These are phyloP conservation scores for Akanthomyces lecanii DNA, from an alignment of 2,329 filamentous ascomycete species.

Conservation along the genomic window DNA sequence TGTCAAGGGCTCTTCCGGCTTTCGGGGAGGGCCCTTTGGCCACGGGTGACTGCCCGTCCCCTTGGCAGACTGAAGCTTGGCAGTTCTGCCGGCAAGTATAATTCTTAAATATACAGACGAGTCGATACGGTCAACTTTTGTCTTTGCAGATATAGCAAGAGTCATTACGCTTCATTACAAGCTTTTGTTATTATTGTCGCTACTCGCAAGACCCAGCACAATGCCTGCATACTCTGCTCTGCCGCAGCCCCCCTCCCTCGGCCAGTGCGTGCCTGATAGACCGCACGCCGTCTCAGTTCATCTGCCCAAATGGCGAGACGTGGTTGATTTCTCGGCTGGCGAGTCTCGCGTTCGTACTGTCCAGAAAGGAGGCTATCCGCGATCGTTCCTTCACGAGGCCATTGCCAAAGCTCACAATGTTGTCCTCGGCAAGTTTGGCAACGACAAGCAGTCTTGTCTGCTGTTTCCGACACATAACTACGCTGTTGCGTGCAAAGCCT, in stretches of 20 bases:
- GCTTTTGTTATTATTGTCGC: not conserved
- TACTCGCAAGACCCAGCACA: not conserved
- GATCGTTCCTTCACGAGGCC: slow-evolving; percentile 4
- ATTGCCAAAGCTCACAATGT: not conserved
- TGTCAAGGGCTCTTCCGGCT: not conserved
- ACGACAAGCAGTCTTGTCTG: not conserved
- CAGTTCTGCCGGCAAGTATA: not conserved
- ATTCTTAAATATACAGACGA: not conserved
- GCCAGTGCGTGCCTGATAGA: not conserved
- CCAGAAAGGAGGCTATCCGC: slow-evolving; percentile 2
- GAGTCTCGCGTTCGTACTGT: not conserved
- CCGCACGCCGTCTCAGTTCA: slow-evolving; percentile 10
- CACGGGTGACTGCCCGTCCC: not conserved
- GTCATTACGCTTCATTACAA: not conserved
- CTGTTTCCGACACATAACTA: not conserved
- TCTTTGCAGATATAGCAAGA: too few relatives aligned
- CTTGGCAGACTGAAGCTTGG: not conserved
- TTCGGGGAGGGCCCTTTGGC: not conserved
- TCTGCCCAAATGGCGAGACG: slow-evolving; percentile 5
- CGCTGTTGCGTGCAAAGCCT: not conserved
- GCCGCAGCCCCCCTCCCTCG: not conserved
- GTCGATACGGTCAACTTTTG: not conserved
- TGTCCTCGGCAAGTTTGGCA: not conserved
- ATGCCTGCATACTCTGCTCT: slow-evolving; percentile 3
- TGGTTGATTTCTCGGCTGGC: slow-evolving; percentile 1